Base-by-base conservation (phyloP, 2,329 filamentous ascomycete species). In the Hypoxylon sp. region DNA sequence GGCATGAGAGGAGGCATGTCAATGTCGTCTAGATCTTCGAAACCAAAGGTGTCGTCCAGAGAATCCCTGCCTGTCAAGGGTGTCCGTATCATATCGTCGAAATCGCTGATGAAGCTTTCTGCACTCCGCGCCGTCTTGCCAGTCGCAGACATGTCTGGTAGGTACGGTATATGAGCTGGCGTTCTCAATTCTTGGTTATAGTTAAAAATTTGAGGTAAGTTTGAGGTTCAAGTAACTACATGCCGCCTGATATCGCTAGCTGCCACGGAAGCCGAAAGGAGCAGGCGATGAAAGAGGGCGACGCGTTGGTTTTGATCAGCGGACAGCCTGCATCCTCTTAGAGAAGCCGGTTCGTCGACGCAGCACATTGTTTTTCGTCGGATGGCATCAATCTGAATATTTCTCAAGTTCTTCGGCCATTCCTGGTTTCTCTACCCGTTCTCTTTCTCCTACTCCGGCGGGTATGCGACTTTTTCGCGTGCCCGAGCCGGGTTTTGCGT, bases 11-110 rank as follows among this genome's bases (percentile, higher is more conserved):
- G 22, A 28, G 39, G 41, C 2, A 3, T 17, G 8, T 52, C 56
- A 17, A 61, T 28, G n/a, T n/a, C n/a, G n/a, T n/a, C n/a, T n/a
- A n/a, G n/a, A 17, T 64, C 57, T 50, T 67, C 64, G 28, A 61
- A 67, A 22, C 60, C 53, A 15, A 67, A 43, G 20, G 10, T 28
- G 11, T 63, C 61, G 15, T 59, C 53, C 53, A 64, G 19, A 41
- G 60, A 64, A 8, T 66, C 64, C n/a, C 22, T 37, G 8, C 24
- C 43, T 4, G 28, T 43, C 5, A 49, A 48, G 6, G 41, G 56
- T 4, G 56, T 50, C 15, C 41, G 22, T 15, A 41, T 10, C 10
- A 6, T 26, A 34, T 30, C 48, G 37, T 53, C 56, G 8, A 49
- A 28, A 32, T 64, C 53, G 28, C 55, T 60, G 15, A 52, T 30